Conservation (phyloP, 495 filamentous ascomycete species). For the Aspergillus carlsbadensis region DNA sequence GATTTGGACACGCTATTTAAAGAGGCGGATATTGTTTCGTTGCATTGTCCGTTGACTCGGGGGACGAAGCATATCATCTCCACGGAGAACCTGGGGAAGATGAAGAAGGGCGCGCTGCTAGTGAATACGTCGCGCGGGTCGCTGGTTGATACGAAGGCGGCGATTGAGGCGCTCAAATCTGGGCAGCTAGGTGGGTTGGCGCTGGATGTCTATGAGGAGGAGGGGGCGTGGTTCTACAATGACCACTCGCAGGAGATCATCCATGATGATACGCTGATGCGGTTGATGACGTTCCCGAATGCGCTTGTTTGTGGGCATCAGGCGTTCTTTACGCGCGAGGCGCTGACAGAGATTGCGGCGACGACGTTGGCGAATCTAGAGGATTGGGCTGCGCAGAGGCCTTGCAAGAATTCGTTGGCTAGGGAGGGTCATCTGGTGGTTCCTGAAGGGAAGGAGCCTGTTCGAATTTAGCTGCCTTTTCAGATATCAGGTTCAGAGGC, state of each 20-base stretch:
- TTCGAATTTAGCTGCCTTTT: constrained; percentile 25
- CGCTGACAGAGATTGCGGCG: constrained; percentile 62
- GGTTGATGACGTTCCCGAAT: constrained; percentile 70
- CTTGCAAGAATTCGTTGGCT: constrained; percentile 36
- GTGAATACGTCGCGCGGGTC: constrained; percentile 68
- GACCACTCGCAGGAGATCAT: constrained; percentile 68
- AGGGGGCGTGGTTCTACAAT: constrained; percentile 62
- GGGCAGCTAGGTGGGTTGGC: constrained; percentile 67
- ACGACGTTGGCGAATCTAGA: constrained; percentile 56
- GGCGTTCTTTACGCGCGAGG: constrained; percentile 69
- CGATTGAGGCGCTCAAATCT: constrained; percentile 61
- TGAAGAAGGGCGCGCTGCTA: constrained; percentile 61
- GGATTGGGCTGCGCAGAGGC: constrained; percentile 24
- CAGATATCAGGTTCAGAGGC: too few relatives aligned
- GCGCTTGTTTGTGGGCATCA: constrained; percentile 68
- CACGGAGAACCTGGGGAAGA: constrained; percentile 45
- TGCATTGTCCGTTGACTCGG: constrained; percentile 66
- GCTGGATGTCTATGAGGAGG: constrained; percentile 84
- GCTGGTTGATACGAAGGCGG: constrained; percentile 57
- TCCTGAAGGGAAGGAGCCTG: constrained; percentile 29
- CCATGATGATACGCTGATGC: constrained; percentile 64
- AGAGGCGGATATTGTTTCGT: constrained; percentile 56
- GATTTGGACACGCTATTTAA: constrained; percentile 54
- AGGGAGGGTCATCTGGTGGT: constrained; percentile 35
- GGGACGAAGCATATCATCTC: constrained; percentile 62